phyloP scores from a whole-genome alignment of 2,329 filamentous ascomycete species.

The Fusarium coicis region DNA sequence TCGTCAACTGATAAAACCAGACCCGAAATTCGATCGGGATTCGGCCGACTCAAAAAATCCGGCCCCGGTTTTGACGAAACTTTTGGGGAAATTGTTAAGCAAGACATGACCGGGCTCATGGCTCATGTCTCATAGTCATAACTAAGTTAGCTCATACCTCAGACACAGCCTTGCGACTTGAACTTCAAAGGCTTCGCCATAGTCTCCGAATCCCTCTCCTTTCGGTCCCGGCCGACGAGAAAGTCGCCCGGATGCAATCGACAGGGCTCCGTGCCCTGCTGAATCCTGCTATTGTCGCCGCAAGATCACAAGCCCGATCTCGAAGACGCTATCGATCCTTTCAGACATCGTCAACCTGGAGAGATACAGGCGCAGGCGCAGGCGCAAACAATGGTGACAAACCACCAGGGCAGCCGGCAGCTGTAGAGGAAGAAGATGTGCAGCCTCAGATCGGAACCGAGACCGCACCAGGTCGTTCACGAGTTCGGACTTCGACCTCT shows the following conservation, averaged over 20 bases:
- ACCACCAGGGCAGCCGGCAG: constrained; percentile 42
- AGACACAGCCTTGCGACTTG: constrained; percentile 22
- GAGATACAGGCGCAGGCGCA: constrained; percentile 25
- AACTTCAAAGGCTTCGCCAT: not conserved
- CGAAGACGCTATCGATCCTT: constrained; percentile 38
- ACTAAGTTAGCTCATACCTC: not conserved
- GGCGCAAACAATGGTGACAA: constrained; percentile 43
- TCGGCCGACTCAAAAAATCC: constrained; percentile 23
- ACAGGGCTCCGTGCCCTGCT: constrained; percentile 46
- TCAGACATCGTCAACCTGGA: constrained; percentile 34
- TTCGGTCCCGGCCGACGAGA: constrained; percentile 23
- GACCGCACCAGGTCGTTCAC: constrained; percentile 42
- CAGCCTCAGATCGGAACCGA: constrained; percentile 46
- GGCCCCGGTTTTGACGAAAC: constrained; percentile 9
- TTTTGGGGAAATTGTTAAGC: constrained; percentile 29
- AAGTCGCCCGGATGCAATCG: constrained; percentile 48
- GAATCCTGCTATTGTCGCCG: constrained; percentile 41
- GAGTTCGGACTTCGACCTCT: constrained; percentile 39
- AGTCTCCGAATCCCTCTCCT: not conserved
- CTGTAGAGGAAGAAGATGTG: constrained; percentile 43
- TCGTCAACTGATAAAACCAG: not conserved
- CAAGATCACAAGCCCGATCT: constrained; percentile 38
- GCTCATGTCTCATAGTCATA: constrained; percentile 18
- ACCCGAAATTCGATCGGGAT: constrained; percentile 9
- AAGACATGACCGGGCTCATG: constrained; percentile 9